These are phyloP conservation scores for Jatropha multifida DNA, from an alignment of 441 rosid species.

Conservation along the genomic window DNA sequence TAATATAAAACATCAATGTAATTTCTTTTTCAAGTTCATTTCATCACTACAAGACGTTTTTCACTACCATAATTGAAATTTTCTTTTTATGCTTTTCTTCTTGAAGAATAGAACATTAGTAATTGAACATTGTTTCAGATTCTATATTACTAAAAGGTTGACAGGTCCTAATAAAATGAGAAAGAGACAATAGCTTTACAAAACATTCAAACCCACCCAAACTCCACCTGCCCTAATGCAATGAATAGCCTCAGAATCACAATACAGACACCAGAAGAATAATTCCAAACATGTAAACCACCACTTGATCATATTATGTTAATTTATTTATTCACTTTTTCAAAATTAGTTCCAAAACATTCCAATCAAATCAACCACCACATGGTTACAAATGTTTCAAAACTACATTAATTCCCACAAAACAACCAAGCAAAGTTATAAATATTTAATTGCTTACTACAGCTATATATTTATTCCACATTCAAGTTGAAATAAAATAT, in stretches of 20 bases:
- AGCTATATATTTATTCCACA: background rate
- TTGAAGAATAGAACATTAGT: constrained; percentile 5
- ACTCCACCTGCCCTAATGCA: constrained; percentile 30
- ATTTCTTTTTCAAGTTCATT: constrained; percentile 9
- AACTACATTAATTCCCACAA: background rate
- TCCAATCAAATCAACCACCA: constrained; percentile 26
- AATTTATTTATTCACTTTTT: background rate
- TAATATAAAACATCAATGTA: background rate
- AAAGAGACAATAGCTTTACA: constrained; percentile 21
- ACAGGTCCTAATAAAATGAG: constrained; percentile 24
- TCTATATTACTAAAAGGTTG: background rate
- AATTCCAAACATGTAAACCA: constrained; percentile 27
- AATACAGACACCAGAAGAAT: constrained; percentile 7
- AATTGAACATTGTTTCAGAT: no score
- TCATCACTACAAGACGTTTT: background rate
- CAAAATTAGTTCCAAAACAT: background rate
- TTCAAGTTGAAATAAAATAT: background rate
- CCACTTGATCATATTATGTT: constrained; percentile 7
- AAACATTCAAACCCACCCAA: constrained; percentile 28
- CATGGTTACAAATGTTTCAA: constrained; percentile 4
- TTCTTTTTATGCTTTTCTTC: background rate
- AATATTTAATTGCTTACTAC: background rate
- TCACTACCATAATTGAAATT: background rate
- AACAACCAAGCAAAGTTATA: background rate
- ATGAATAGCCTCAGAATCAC: constrained; percentile 22